Conservation (phyloP, 805 yeast genomes). For the Starmerella lactis-condensi region DNA sequence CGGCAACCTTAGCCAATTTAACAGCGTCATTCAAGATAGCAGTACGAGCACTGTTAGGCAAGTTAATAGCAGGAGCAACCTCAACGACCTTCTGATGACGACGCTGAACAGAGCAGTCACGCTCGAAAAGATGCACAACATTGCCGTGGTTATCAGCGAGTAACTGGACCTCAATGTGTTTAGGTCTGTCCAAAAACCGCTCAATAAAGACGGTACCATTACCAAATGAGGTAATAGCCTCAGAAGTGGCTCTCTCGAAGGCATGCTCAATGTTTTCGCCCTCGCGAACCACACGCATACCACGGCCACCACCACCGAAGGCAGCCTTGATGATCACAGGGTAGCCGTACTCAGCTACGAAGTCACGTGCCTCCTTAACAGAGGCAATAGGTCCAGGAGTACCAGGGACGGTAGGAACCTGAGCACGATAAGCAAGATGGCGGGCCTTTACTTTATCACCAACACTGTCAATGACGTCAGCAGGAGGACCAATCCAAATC, state of each 20-base stretch:
- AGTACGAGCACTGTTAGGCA: conserved; percentile 68
- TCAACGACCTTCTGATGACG: conserved; percentile 98
- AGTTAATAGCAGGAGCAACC: conserved; percentile 89
- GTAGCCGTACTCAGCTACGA: conserved; percentile 70
- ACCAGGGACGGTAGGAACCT: conserved; percentile 93
- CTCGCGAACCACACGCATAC: conserved; percentile 97
- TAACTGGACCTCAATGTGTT: conserved; percentile 93
- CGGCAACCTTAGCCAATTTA: conserved; percentile 67
- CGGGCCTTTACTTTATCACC: conserved; percentile 97
- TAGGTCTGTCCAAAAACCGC: conserved; percentile 84
- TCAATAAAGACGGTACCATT: conserved; percentile 97
- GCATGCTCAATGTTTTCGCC: conserved; percentile 89
- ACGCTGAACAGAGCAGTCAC: conserved; percentile 99
- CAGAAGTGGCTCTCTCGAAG: conserved; percentile 80
- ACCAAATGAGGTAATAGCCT: conserved; percentile 91
- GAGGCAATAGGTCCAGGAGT: conserved; percentile 89
- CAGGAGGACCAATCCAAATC: conserved; percentile 90
- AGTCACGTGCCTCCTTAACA: conserved; percentile 57
- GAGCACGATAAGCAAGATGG: conserved; percentile 56
- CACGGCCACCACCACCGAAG: conserved; percentile 99
- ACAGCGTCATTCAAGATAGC: conserved; percentile 92
- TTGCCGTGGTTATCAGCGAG: conserved; percentile 88
- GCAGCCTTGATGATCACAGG: conserved; percentile 98
- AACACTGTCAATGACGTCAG: conserved; percentile 72
- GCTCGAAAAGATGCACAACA: conserved; percentile 85